These are phyloP conservation scores for Hygrocybe coccinea DNA, from an alignment of 768 basidiomycete species.

Conservation along the genomic window DNA sequence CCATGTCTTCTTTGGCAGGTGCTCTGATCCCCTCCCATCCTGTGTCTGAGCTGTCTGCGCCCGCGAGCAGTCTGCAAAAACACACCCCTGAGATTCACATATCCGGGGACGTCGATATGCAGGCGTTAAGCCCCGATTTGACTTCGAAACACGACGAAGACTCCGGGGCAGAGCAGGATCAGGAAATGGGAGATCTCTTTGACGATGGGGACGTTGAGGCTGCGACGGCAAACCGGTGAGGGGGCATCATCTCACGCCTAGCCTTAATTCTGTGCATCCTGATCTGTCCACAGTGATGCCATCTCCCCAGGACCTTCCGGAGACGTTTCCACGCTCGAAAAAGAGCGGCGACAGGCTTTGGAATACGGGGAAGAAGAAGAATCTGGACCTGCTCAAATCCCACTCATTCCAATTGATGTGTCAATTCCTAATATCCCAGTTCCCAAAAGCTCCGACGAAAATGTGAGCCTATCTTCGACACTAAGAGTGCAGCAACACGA, in stretches of 20 bases:
- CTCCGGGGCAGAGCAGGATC: conserved; percentile 36
- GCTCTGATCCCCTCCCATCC: conserved; percentile 39
- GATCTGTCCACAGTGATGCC: conserved; percentile 22
- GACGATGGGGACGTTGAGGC: conserved; percentile 57
- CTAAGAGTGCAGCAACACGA: background rate
- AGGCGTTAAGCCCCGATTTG: background rate
- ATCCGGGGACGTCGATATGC: background rate
- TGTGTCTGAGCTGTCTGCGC: background rate
- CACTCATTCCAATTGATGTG: conserved; percentile 64
- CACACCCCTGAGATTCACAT: background rate
- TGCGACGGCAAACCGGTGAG: conserved; percentile 49
- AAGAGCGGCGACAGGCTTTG: conserved; percentile 61
- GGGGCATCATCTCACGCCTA: conserved; percentile 4
- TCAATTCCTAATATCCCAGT: conserved; percentile 84
- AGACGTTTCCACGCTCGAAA: conserved; percentile 53
- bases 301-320: conserved; percentile 61
- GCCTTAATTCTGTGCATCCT: conserved; percentile 1
- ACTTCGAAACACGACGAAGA: conserved; percentile 19
- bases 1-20: conserved; percentile 59
- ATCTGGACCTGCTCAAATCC: conserved; percentile 49
- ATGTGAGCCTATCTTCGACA: conserved; percentile 46
- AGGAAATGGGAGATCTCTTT: conserved; percentile 75
- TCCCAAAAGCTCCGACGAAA: conserved; percentile 73
- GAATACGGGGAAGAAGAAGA: conserved; percentile 82
- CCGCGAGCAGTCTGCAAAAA: background rate